Evolutionary conservation across 106 monocot species (phyloP), one percentile per base, ranked within the genome.

Genomic region (Xerophyta viscosa): DNA sequence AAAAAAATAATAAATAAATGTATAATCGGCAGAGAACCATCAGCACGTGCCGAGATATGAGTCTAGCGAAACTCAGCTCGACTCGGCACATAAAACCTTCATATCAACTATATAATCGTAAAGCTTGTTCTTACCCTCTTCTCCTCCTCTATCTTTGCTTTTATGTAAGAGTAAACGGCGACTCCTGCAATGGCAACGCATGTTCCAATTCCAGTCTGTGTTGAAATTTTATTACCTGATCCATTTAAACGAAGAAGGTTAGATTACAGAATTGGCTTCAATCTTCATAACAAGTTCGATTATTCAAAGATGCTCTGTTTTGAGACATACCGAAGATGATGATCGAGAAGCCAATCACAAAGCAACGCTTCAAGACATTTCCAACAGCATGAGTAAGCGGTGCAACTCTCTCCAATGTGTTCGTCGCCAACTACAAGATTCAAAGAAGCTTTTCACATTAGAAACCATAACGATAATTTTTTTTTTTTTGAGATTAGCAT

Each of bases 291-390:
- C n/a, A n/a, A n/a, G n/a, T n/a, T n/a, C n/a, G n/a, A n/a, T n/a
- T n/a, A n/a, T n/a, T n/a, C n/a, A n/a, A n/a, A n/a, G n/a, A n/a
- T n/a, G n/a, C n/a, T n/a, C n/a, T n/a, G n/a, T n/a, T n/a, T n/a
- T n/a, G n/a, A n/a, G n/a, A n/a, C 63, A 37, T 78, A 99, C 98
- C 98, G 36, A 99, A 90, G 20, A 80, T 29, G n/a, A 90, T 30
- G 29, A 99, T 99, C 10, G 98, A 99, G 82, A 99, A 99, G 6
- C 98, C 90, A 64, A 99, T 99, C 46, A 99, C 98, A 64, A 99
- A 99, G 13, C 90, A 81, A 56, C 98, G 82, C 61, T 99, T 99
- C 77, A 99, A 69, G 41, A 99, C 98, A 70, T 90, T 99, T 39
- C 98, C 98, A 31, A 99, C 98, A 24, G 98, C 90, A 58, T 99